Evolutionary conservation across 108 stramenopile genomes (phyloP), one percentile per base, ranked within the genome.

Genomic region (Cylindrotheca closterium): DNA sequence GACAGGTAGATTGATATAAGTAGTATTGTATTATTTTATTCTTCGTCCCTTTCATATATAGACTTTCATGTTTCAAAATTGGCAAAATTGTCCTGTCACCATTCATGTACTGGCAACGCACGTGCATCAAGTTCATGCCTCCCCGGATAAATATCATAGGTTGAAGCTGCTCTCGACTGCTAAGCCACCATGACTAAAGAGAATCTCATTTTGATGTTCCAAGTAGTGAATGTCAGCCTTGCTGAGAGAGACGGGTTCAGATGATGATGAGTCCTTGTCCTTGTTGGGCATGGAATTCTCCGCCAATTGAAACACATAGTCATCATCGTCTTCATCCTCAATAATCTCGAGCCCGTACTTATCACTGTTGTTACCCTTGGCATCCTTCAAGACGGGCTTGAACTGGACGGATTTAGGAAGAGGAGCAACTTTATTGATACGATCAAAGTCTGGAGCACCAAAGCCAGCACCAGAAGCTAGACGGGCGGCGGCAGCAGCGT

Each of bases 361-460:
- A 46, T 7, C 4, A 30, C 63, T 29, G 49, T 4, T 17, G 23
- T 30, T 49, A 23, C 10, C 47, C 19, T 52, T 54, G 4, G 63
- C 21, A 17, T 33, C 51, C 27, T 57, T 17, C 15, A 51, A 7
- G 22, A 49, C 48, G 4, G 56, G 55, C 24, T 30, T 46, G 8
- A 58, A 58, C 12, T 55, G 66, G n/a, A 57, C 7, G 23, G 66
- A 67, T 3, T 30, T 26, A 22, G 75, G 75, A 4, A 77, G 46
- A 18, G 75, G 75, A n/a, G 63, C 57, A 32, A 70, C 47, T 47
- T 66, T 59, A 4, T 10, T 24, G 22, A 77, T 65, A 10, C n/a
- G 26, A 42, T 77, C 51, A 49, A 77, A 77, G 30, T 77, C 55
- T 19, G 75, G 75, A 0, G 52, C 47, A 26, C 55, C 55, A 1